Evolutionary conservation across 257 asterid genomes (phyloP), one percentile per base, ranked within the genome.

Genomic region (Jaltomata sinuosa): DNA sequence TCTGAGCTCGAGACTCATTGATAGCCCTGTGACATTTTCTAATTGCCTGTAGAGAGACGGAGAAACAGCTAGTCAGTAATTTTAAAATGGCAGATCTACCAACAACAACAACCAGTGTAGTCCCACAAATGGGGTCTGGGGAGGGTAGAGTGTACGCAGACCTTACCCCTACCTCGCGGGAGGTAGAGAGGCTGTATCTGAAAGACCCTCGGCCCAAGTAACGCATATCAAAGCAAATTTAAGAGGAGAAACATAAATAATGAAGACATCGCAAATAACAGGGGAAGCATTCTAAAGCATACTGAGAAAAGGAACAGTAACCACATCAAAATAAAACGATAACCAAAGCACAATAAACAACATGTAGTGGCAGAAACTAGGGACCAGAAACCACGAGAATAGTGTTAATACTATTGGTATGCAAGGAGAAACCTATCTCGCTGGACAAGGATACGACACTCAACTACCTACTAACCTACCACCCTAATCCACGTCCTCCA

Each of bases 1-100:
- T 97, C 90, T 94, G 97, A 61, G 91, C 97, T 81, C 99, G 99
- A 72, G 99, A 94, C 87, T 91, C 99, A 57, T 95, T 97, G 82
- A 97, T 95, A 79, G 98, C 95, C 90, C 99, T 91, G 83, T 97
- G 98, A 86, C 92, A 91, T 88, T 92, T 95, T 91, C 97, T 93
- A 86, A 95, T 93, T 59, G 96, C 93, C 99, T 97, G 95, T 80
- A 88, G 87, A 85, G 77, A 62, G 79, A 80, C 11, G 74, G 19
- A 86, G 74, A 86, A 83, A 62, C 40, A 80, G n/a, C 85, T 53
- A 77, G 59, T 65, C 77, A 50, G 42, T 81, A 76, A 61, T 82
- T 67, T 84, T 42, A 85, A 74, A 45, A 42, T 61, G 76, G 67
- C 81, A 84, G 16, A 80, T 25, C 42, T 59, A 64, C 61, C 55